Percentiles rank a stretch among this genome's conserved stretches.
Conservation (phyloP, 2,329 filamentous ascomycete genomes). For the Paraphoma sp. region DNA sequence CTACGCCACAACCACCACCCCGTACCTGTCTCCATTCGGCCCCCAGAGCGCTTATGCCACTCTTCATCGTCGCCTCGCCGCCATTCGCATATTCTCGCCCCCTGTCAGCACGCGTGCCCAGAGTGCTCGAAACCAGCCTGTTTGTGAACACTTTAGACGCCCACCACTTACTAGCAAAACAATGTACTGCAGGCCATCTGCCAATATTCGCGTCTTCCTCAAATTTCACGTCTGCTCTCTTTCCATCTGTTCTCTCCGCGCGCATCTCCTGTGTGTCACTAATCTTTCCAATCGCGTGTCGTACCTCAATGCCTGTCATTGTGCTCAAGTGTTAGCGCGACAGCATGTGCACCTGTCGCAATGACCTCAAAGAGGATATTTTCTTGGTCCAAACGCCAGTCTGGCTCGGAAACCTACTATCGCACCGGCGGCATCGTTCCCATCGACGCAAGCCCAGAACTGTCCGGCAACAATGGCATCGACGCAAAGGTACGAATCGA, state of each 20-base stretch:
- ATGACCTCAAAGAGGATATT: conserved; percentile 54
- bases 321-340: conserved; percentile 3
- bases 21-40: background rate
- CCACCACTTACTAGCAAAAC: conserved; percentile 10
- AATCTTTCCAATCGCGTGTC: background rate
- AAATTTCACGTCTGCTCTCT: background rate
- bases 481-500: conserved; percentile 40
- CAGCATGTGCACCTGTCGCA: conserved; percentile 5
- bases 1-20: background rate
- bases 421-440: conserved; percentile 48
- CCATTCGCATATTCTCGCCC: conserved; percentile 17
- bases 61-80: conserved; percentile 1
- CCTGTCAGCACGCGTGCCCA: conserved; percentile 14
- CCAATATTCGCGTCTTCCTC: conserved; percentile 1
- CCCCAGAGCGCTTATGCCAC: conserved; percentile 2
- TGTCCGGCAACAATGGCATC: conserved; percentile 13
- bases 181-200: background rate
- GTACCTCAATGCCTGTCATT: conserved; percentile 9
- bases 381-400: conserved; percentile 53
- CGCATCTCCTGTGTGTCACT: background rate
- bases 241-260: background rate
- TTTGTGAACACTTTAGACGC: conserved; percentile 15
- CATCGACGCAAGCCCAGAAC: conserved; percentile 33
- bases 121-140: conserved; percentile 2
- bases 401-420: conserved; percentile 42